Evolutionary conservation across 495 filamentous ascomycete genomes (phyloP), one percentile per base, ranked within the genome.

Genomic region (Hypomontagnella monticulosa): DNA sequence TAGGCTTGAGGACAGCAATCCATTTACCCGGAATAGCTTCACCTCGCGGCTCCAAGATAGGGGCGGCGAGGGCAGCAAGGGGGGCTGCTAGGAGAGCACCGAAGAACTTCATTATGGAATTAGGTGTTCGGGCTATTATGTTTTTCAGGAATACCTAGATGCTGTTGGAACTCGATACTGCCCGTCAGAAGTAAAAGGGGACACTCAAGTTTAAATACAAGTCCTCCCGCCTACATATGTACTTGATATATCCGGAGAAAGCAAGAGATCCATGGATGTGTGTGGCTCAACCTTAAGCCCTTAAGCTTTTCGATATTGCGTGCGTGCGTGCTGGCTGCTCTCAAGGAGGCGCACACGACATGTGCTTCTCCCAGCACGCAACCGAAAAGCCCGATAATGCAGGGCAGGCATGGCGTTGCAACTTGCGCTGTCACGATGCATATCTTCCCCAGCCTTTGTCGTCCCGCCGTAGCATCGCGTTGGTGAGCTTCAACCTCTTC

Each of bases 1-100:
- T 44, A 12, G 79, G 76, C 56, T 84, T 85, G 69, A 87, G 76
- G 52, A 84, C 80, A 55, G 86, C 79, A 49, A 87, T 83, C 76
- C 84, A 87, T 69, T 80, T 81, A 57, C 76, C 75, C n/a, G 78
- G 75, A 14, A 86, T 71, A 37, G 77, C 60, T 37, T 72, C 57
- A 14, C 69, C 72, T 41, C 72, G 62, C 37, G 71, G 57, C 38
- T 67, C 57, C 32, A 80, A 67, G 57, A 79, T 63, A 48, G 78
- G 75, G 5, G 75, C 74, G 8, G 65, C 63, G 49, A 73, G 51
- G 37, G 33, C 50, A 20, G 59, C 64, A 15, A 69, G 41, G n/a
- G 64, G 61, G 20, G 52, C 58, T 38, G 27, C 11, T 4, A 73
- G 27, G 4, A 71, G 48, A 15, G 58, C 46, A 58, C 51, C 48